Base-by-base conservation (phyloP, 257 asterid species). In the Perilla frutescens region DNA sequence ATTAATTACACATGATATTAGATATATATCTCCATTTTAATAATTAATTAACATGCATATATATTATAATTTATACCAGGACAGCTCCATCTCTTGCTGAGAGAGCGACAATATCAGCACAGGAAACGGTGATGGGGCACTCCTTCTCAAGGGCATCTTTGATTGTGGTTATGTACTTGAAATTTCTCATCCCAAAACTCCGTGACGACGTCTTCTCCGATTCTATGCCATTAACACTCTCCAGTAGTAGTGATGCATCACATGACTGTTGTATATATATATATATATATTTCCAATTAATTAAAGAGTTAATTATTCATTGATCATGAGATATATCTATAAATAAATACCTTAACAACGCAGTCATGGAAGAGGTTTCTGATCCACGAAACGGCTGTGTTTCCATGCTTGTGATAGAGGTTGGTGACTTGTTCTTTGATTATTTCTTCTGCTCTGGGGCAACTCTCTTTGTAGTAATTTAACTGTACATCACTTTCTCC, bases 341-440 rank as follows among this genome's bases (percentile, higher is more conserved):
- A n/a, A n/a, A n/a, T n/a, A n/a, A 34, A 2, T 34, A 50, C 98
- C 96, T 88, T 81, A 66, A 93, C 94, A 29, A 72, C 70, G 77
- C 98, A 93, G 65, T 91, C 98, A 29, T 93, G 98, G 83, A 93
- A 93, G 74, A 93, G 82, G 73, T 86, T 91, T 79, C 98, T 79
- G 61, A 93, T 49, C 97, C 93, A 91, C 0, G 98, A 91, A 79
- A 89, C 85, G 0, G 96, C 97, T 0, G 96, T 93, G 20, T 87
- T 87, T 2, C 87, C 87, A 31, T 89, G 92, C 72, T 82, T 71
- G n/a, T 85, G 32, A 70, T 89, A 89, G 1, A 93, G 57, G 9
- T 47, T 62, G 49, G 45, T 73, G 36, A 93, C 94, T 84, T 93
- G 89, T 45, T 84, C 89, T 73, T 84, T 88, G 15, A 91, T 47